Conservation (phyloP, 495 filamentous ascomycete species). For the Podospora bellae-mahoneyi region DNA sequence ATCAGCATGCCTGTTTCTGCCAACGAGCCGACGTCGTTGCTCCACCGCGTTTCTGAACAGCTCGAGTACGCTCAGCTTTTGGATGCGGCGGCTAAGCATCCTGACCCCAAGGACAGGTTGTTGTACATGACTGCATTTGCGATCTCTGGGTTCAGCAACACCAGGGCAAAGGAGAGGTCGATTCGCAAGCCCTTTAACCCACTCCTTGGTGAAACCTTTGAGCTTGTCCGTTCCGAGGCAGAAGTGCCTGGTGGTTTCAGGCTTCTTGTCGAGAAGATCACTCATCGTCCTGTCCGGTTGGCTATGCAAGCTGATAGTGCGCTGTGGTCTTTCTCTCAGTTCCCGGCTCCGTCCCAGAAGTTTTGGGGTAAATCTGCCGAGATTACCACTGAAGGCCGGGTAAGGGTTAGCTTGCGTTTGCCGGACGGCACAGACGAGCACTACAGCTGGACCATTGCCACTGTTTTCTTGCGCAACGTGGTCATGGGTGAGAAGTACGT, state of each 20-base stretch:
- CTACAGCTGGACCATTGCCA: conserved; percentile 81
- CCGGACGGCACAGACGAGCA: conserved; percentile 66
- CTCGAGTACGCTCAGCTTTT: conserved; percentile 85
- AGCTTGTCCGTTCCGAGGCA: conserved; percentile 80
- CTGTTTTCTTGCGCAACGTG: conserved; percentile 89
- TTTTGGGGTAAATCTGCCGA: conserved; percentile 98
- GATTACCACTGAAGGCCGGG: conserved; percentile 84
- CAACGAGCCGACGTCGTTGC: conserved; percentile 85
- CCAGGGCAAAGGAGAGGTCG: conserved; percentile 79
- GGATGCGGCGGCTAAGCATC: conserved; percentile 63
- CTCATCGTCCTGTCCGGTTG: conserved; percentile 84
- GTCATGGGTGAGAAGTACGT: conserved; percentile 98
- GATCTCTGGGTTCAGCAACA: conserved; percentile 73
- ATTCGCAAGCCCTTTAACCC: conserved; percentile 98
- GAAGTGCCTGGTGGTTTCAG: conserved; percentile 70
- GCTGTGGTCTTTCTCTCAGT: conserved; percentile 80
- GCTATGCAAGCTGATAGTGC: conserved; percentile 87
- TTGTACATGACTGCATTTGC: conserved; percentile 88
- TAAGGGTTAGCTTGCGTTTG: conserved; percentile 61
- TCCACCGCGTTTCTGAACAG: conserved; percentile 84
- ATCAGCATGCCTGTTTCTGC: conserved; percentile 96
- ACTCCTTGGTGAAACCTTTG: conserved; percentile 93
- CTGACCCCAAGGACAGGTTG: conserved; percentile 63
- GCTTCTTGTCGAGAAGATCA: conserved; percentile 88
- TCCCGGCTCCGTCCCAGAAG: conserved; percentile 84